A percentile compares a stretch with the other conserved stretches of the same genome.
These are phyloP conservation scores for Adenanthera pavonina DNA, from an alignment of 306 rosid genomes.

Conservation along the genomic window DNA sequence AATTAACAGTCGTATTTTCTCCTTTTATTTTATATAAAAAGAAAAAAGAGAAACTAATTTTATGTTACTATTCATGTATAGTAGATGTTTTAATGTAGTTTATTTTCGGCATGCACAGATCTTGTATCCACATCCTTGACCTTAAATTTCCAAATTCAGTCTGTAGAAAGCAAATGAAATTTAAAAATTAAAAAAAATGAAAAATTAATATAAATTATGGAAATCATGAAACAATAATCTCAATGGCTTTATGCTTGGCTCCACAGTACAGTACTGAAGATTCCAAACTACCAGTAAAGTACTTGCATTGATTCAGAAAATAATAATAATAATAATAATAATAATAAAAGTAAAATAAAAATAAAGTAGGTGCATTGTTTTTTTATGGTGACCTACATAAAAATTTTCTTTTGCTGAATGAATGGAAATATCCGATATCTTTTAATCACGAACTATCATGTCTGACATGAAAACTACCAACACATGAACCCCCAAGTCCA, in stretches of 20 bases:
- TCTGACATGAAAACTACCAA: constrained; percentile 56
- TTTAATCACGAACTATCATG: constrained; percentile 65
- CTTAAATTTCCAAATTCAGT: constrained; percentile 37
- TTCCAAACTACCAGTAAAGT: constrained; percentile 47
- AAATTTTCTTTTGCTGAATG: constrained; percentile 45
- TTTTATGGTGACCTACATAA: constrained; percentile 36
- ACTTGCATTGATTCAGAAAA: constrained; percentile 2
- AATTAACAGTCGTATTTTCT: background rate
- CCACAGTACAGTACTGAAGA: constrained; percentile 50
- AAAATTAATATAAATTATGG: constrained; percentile 23
- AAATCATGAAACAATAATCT: constrained; percentile 36
- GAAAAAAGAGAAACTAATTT: background rate
- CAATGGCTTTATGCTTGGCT: constrained; percentile 43
- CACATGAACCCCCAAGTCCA: constrained; percentile 46
- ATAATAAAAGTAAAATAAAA: background rate
- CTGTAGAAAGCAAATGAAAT: constrained; percentile 35
- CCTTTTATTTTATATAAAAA: too few species aligned
- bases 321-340: too few species aligned
- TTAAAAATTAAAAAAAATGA: background rate
- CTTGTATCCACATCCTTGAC: constrained; percentile 36
- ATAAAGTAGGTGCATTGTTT: constrained; percentile 21
- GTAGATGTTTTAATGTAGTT: constrained; percentile 27
- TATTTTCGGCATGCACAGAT: constrained; percentile 19
- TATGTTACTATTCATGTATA: constrained; percentile 1
- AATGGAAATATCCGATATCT: constrained; percentile 54